Evolutionary conservation across 768 basidiomycete genomes (phyloP), one percentile per base, ranked within the genome.

Genomic region (Suillus occidentalis): DNA sequence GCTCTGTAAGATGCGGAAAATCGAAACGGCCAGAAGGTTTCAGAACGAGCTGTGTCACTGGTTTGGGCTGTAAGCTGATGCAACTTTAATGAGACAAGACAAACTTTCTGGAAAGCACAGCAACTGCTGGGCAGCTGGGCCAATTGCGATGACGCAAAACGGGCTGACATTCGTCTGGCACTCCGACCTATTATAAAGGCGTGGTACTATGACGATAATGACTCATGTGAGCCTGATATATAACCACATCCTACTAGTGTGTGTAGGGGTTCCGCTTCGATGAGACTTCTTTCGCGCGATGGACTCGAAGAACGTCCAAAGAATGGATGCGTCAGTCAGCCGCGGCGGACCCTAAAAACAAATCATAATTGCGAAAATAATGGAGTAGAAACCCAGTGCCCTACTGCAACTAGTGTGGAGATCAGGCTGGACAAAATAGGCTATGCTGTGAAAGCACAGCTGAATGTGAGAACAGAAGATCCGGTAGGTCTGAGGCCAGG

Each of bases 391-490:
- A 40, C 57, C 57, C 57, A 58, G 25, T 40, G 57, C 57, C 57
- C 57, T 58, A 16, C 14, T 39, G 22, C 16, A 57, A 58, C 22
- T 58, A 36, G 56, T 37, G 56, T 57, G 36, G 56, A 22, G 22
- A 37, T n/a, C 34, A 56, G 34, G 56, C 36, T 22, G 36, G 36
- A 57, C 36, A 16, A 16, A 40, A 25, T 9, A 39, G 37, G 57
- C 57, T 58, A 58, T 58, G 57, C 57, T 40, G 39, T 22, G 39
- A 58, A 55, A 40, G 57, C 57, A 40, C 57, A 28, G 57, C 37
- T 28, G 25, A 40, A 7, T 37, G 53, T n/a, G 20, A 36, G 34
- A 55, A 36, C 37, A 14, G 56, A 57, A 58, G 57, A 58, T 58
- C 57, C 57, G 22, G 14, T 37, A 10, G 22, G 14, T 16, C 4